Percentiles rank a stretch among this genome's conserved stretches.
phyloP scores from a whole-genome alignment of 2,329 filamentous ascomycete species.

The Kalaharituber pfeilii region DNA sequence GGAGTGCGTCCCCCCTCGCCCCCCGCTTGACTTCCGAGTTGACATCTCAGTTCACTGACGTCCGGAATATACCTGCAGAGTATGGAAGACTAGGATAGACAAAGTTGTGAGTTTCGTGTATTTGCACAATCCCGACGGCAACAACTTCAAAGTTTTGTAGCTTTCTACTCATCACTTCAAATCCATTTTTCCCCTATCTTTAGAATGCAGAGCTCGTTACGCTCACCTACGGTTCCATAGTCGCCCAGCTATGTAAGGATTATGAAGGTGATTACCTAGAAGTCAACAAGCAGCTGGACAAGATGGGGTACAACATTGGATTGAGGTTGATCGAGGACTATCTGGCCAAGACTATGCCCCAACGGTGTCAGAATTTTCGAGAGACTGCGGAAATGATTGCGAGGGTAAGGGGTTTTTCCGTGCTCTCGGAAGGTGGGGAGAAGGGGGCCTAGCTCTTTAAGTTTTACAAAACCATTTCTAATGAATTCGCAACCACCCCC shows the following conservation, averaged over 20 bases:
- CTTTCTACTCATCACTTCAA: neutral
- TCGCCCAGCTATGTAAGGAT: conserved; percentile 90
- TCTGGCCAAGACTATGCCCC: conserved; percentile 81
- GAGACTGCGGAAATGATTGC: conserved; percentile 96
- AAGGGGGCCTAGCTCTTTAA: no score
- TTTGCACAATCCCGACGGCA: neutral
- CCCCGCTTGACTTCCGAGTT: conserved; percentile 1
- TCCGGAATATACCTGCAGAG: no score
- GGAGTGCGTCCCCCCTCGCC: conserved; percentile 40
- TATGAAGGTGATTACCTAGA: conserved; percentile 86
- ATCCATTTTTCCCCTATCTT: neutral
- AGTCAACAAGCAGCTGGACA: conserved; percentile 94
- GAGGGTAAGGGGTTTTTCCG: conserved; percentile 41
- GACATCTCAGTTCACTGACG: conserved; percentile 14
- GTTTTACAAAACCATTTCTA: no score
- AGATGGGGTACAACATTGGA: conserved; percentile 98
- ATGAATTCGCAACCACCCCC: no score
- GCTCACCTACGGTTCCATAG: conserved; percentile 92
- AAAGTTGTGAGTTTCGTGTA: conserved; percentile 21
- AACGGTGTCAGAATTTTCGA: conserved; percentile 76
- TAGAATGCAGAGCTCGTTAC: conserved; percentile 77
- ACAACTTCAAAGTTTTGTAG: no score
- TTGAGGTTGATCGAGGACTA: conserved; percentile 94
- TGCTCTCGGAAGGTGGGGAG: no score
- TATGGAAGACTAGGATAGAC: conserved; percentile 23